These are phyloP conservation scores for Kalanchoe fedtschenkoi DNA, from an alignment of 164 flowering plant genomes.

Conservation along the genomic window DNA sequence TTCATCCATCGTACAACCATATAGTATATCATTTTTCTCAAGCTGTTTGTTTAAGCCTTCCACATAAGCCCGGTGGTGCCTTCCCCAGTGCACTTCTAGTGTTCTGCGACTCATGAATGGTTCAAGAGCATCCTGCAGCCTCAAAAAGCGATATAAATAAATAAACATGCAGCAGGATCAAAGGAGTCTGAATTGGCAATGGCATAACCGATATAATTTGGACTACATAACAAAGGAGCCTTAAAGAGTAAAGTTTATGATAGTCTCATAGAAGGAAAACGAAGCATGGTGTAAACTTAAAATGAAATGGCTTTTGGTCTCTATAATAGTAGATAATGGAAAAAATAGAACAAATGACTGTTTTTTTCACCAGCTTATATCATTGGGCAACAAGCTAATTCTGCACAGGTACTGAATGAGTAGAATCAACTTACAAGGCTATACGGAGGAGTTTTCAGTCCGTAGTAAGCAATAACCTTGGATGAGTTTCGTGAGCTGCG, in stretches of 20 bases:
- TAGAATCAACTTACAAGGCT: constrained; percentile 47
- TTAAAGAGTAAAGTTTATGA: too few relatives aligned
- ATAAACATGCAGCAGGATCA: not conserved
- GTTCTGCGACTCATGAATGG: constrained; percentile 78
- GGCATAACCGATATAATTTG: too few relatives aligned
- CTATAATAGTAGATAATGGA: too few relatives aligned
- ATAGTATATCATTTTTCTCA: constrained; percentile 42
- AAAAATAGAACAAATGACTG: not conserved
- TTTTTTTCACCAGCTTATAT: not conserved
- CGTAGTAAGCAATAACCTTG: constrained; percentile 46
- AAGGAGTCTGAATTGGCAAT: not conserved
- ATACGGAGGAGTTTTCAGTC: constrained; percentile 68
- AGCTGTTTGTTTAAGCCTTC: constrained; percentile 79
- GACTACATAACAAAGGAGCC: too few relatives aligned
- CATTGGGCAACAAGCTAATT: not conserved
- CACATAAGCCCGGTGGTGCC: constrained; percentile 58
- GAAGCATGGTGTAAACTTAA: too few relatives aligned
- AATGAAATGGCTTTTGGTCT: too few relatives aligned
- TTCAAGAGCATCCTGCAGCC: constrained; percentile 79
- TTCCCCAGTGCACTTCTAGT: constrained; percentile 86
- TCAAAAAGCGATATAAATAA: not conserved
- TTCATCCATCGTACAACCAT: constrained; percentile 78
- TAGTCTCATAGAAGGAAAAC: too few relatives aligned
- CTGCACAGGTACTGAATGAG: not conserved
- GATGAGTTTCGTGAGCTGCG: constrained; percentile 11